These are phyloP conservation scores for Colletotrichum lini DNA, from an alignment of 2,329 filamentous ascomycete genomes.

Conservation along the genomic window DNA sequence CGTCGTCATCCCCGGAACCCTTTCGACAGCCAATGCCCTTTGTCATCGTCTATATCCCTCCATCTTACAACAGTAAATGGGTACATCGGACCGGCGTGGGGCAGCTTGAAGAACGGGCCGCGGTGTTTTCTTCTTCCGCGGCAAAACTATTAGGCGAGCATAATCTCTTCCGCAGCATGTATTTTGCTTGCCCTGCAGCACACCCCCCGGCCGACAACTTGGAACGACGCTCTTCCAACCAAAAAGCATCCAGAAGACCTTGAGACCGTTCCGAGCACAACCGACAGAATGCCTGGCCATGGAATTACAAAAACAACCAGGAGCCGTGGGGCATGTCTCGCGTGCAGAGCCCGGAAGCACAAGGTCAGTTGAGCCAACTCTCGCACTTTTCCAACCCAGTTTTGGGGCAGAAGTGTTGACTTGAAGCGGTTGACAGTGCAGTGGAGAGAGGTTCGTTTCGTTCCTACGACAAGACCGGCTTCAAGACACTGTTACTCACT, in stretches of 20 bases:
- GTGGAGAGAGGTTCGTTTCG: conserved; percentile 29
- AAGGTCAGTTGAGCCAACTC: conserved; percentile 18
- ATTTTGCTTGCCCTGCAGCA: not conserved
- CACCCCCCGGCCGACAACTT: too few relatives aligned
- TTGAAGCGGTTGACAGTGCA: conserved; percentile 18
- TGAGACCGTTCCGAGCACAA: not conserved
- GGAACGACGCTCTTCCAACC: too few relatives aligned
- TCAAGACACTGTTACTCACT: not conserved
- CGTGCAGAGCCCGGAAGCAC: conserved; percentile 37
- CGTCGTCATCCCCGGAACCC: not conserved
- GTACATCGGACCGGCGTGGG: too few relatives aligned
- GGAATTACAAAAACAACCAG: conserved; percentile 12
- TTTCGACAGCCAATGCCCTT: too few relatives aligned
- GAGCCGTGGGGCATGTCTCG: conserved; percentile 34
- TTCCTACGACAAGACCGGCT: not conserved
- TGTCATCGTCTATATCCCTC: too few relatives aligned
- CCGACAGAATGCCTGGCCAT: conserved; percentile 21
- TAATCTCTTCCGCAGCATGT: not conserved
- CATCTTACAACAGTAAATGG: too few relatives aligned
- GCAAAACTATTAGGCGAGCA: conserved; percentile 13
- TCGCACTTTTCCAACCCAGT: not conserved
- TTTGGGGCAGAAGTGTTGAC: not conserved
- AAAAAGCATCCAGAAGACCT: not conserved
- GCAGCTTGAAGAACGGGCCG: too few relatives aligned
- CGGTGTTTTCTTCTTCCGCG: conserved; percentile 25